Base-by-base conservation (phyloP, 2,329 filamentous ascomycete genomes). In the Aurifilum marmelostoma region DNA sequence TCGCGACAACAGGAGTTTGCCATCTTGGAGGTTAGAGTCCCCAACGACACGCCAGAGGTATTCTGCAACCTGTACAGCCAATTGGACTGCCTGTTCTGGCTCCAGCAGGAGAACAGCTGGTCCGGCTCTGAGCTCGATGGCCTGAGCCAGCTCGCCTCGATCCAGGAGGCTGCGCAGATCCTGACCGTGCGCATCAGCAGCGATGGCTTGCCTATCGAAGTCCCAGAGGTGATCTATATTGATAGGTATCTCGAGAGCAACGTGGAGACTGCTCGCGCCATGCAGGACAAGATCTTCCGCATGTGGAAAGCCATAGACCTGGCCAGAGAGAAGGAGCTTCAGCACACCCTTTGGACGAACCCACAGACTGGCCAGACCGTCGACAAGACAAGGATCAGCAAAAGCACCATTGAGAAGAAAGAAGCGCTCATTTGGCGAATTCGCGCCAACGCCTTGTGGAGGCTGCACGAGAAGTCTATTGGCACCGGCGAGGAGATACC, bases 31-130 rank as follows among this genome's bases (percentile, higher is more conserved):
- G 68, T 72, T 6, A 70, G 65, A 24, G 52, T 97, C n/a, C 87
- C 90, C 6, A 90, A 95, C 80, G 96, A 96, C 80, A 90, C 92
- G 71, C 92, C 93, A 4, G 96, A 97, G 79, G 87, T 95, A 73
- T 88, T 97, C 29, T 81, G 82, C 7, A 79, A 77, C 52, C 73
- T 79, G 50, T 79, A 79, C 72, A 77, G 78, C 67, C 77, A 78
- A 29, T 75, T 79, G 66, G 79, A 79, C 39, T 73, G 75, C 47
- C 73, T 80, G 21, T 76, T 79, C 47, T 78, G 77, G 73, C 65
- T 69, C 2, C 69, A 74, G 11, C 52, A 68, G 29, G 64, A 70
- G 24, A 68, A 67, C 32, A 52, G 2, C 54, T 67, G 34, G 63
- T 27, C 56, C 32, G 66, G 27, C 39, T 47, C 37, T 12, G 58